Evolutionary conservation across 176 grass and related monocot genomes (phyloP).

Genomic region (Eragrostis nindensis): DNA sequence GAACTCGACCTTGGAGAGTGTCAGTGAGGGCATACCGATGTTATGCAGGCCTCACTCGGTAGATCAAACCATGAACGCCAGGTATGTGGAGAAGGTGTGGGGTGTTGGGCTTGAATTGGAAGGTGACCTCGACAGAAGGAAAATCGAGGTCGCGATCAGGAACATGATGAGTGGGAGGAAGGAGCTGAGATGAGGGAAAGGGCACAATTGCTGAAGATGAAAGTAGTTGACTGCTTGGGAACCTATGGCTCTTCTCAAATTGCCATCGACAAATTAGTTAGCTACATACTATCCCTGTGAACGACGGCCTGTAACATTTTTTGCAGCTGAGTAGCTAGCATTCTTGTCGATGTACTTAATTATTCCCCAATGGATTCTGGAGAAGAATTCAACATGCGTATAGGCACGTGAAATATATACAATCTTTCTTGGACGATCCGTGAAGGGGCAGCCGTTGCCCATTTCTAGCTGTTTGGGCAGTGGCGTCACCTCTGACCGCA

Average conservation of each 20-base stretch:
- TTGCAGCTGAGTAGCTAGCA: too few relatives aligned
- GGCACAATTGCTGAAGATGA: neutral
- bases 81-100: neutral
- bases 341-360: too few relatives aligned
- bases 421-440: neutral
- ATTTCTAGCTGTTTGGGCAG: neutral
- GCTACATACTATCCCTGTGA: constrained; percentile 1
- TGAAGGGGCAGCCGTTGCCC: neutral
- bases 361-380: too few relatives aligned
- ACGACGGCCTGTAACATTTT: neutral
- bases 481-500: neutral
- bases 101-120: neutral
- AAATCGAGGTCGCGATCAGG: neutral
- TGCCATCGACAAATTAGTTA: neutral
- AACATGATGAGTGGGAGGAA: constrained; percentile 4
- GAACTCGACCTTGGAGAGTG: constrained; percentile 42
- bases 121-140: neutral
- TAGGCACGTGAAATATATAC: too few relatives aligned
- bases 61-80: neutral
- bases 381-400: too few relatives aligned
- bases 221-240: neutral
- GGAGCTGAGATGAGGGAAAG: neutral
- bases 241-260: neutral
- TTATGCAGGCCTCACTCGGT: neutral
- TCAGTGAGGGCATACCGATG: constrained; percentile 34